Conservation (phyloP, 2,329 filamentous ascomycete species). For the Sphaerulina musiva region DNA sequence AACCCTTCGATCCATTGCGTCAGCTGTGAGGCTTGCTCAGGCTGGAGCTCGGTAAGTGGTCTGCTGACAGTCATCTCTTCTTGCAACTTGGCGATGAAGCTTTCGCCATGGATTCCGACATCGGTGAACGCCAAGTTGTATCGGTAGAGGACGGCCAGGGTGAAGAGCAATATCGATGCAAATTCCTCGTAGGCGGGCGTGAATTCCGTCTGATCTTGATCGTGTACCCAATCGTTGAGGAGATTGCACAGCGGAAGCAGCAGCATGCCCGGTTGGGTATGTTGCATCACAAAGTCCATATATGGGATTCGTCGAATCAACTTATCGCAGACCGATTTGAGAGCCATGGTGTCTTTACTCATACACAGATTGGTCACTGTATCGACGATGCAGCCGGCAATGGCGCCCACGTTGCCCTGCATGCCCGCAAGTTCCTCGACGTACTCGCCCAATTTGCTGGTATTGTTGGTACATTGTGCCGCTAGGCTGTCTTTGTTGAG, state of each 20-base stretch:
- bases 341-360: conserved; percentile 70
- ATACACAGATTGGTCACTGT: conserved; percentile 56
- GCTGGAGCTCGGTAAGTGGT: conserved; percentile 54
- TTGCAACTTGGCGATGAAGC: conserved; percentile 63
- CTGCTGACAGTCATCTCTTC: conserved; percentile 53
- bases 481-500: conserved; percentile 74
- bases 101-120: conserved; percentile 57
- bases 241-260: conserved; percentile 67
- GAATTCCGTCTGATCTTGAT: conserved; percentile 74
- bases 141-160: conserved; percentile 68
- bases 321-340: conserved; percentile 66
- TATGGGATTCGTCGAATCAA: conserved; percentile 66
- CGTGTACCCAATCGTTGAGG: conserved; percentile 72
- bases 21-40: conserved; percentile 60
- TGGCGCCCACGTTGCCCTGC: conserved; percentile 84
- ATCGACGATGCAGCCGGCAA: conserved; percentile 60
- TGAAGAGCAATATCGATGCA: conserved; percentile 65
- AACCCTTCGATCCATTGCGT: conserved; percentile 71
- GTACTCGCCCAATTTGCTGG: conserved; percentile 66
- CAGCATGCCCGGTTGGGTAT: conserved; percentile 63
- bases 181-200: conserved; percentile 85
- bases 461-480: conserved; percentile 68
- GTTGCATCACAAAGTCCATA: conserved; percentile 69
- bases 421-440: conserved; percentile 79
- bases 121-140: conserved; percentile 61